Evolutionary conservation across 768 basidiomycete genomes (phyloP).

Genomic region (Pseudohyphozyma bogoriensis): DNA sequence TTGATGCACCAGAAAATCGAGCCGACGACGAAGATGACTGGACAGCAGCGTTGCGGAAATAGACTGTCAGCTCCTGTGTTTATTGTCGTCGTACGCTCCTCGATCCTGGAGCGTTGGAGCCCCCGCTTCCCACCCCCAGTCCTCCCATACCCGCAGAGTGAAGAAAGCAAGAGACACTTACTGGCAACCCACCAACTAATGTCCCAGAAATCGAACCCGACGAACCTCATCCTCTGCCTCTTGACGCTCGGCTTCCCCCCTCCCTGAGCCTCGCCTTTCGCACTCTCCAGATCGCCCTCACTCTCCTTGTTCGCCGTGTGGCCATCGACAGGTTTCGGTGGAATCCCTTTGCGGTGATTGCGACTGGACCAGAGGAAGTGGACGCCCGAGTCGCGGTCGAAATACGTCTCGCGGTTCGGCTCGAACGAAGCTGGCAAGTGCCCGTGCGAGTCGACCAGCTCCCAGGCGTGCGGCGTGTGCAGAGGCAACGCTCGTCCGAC

Average conservation of each 20-base stretch:
- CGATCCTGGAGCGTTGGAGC: too few species aligned
- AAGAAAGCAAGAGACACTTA: background rate
- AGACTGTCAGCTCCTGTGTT: too few species aligned
- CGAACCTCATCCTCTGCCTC: conserved; percentile 1
- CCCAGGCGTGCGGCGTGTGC: too few species aligned
- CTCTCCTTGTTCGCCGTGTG: background rate
- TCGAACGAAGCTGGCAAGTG: too few species aligned
- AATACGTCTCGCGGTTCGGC: too few species aligned
- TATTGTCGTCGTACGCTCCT: too few species aligned
- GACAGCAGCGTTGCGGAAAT: background rate
- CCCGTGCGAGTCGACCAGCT: too few species aligned
- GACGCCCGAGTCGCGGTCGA: too few species aligned
- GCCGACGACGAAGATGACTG: conserved; percentile 10
- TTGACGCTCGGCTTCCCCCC: background rate
- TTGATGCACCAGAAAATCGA: conserved; percentile 29
- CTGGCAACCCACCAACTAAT: conserved; percentile 20
- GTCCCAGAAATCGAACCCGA: conserved; percentile 12
- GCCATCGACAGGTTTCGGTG: background rate
- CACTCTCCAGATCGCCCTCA: background rate
- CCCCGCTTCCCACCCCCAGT: too few species aligned
- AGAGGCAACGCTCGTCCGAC: too few species aligned
- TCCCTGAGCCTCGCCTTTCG: background rate
- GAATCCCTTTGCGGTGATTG: conserved; percentile 13
- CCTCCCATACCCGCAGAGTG: too few species aligned
- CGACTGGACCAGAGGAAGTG: too few species aligned